Percentiles rank a stretch among this genome's conserved stretches.
These are phyloP conservation scores for Zymoseptoria crescenta DNA, from an alignment of 2,329 filamentous ascomycete genomes.

Conservation along the genomic window DNA sequence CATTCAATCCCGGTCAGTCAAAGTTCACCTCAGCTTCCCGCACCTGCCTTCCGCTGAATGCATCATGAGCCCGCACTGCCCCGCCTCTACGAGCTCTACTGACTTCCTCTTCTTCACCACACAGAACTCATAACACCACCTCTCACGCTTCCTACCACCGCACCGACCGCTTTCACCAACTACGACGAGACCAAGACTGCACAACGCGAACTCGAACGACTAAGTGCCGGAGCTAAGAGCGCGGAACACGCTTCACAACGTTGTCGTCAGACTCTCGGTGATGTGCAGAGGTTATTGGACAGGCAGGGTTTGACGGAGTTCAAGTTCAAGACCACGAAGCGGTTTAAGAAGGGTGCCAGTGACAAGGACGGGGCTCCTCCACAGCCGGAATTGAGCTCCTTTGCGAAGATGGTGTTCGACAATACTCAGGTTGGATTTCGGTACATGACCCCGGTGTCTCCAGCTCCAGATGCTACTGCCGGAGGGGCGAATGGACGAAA, in stretches of 20 bases:
- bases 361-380: slow-evolving; percentile 6
- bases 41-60: slow-evolving; percentile 1
- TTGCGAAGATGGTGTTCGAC: slow-evolving; percentile 48
- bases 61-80: neutral
- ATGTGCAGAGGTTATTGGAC: slow-evolving; percentile 67
- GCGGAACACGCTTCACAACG: slow-evolving; percentile 54
- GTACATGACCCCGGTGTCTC: slow-evolving; percentile 9
- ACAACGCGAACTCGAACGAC: slow-evolving; percentile 49
- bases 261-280: slow-evolving; percentile 63
- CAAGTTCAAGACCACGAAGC: slow-evolving; percentile 36
- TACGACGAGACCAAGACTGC: slow-evolving; percentile 16
- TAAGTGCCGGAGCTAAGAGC: slow-evolving; percentile 62
- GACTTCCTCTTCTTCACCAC: slow-evolving; percentile 2
- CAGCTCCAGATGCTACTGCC: neutral
- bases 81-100: neutral
- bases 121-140: slow-evolving; percentile 42
- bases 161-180: slow-evolving; percentile 29
- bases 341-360: slow-evolving; percentile 1
- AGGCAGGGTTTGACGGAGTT: slow-evolving; percentile 63
- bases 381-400: slow-evolving; percentile 39
- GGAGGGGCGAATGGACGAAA: neutral
- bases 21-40: slow-evolving; percentile 3
- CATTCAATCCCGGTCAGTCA: slow-evolving; percentile 63
- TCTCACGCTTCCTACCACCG: slow-evolving; percentile 33
- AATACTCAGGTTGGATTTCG: slow-evolving; percentile 32